These are phyloP conservation scores for Trichoderma koningiopsis DNA, from an alignment of 2,329 filamentous ascomycete genomes.

Conservation along the genomic window DNA sequence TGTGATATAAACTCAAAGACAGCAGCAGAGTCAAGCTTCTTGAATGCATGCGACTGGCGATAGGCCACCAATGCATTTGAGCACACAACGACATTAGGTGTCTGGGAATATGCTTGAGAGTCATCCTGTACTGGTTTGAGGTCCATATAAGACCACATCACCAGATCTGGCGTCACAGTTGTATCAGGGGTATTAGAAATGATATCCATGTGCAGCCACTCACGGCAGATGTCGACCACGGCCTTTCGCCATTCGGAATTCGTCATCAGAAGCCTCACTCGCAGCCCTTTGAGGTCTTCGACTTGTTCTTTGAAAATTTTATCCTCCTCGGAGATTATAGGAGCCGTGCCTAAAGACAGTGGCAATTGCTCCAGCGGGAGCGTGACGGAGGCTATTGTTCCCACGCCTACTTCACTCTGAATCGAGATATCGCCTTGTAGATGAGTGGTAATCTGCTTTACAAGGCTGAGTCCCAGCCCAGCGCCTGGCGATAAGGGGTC, in stretches of 20 bases:
- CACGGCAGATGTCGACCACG: slow-evolving; percentile 35
- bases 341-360: not conserved
- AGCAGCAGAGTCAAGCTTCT: slow-evolving; percentile 29
- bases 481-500: slow-evolving; percentile 61
- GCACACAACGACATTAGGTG: slow-evolving; percentile 39
- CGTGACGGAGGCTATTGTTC: slow-evolving; percentile 34
- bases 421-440: slow-evolving; percentile 62
- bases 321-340: slow-evolving; percentile 27
- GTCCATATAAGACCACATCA: slow-evolving; percentile 32
- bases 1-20: slow-evolving; percentile 44
- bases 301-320: slow-evolving; percentile 37
- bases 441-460: slow-evolving; percentile 59
- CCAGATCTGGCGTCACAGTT: slow-evolving; percentile 31
- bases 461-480: slow-evolving; percentile 67
- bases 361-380: slow-evolving; percentile 16
- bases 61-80: slow-evolving; percentile 36
- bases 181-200: slow-evolving; percentile 25
- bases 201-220: slow-evolving; percentile 40
- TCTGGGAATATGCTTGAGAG: slow-evolving; percentile 12
- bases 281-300: slow-evolving; percentile 36
- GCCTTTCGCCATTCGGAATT: slow-evolving; percentile 25
- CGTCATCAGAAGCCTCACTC: slow-evolving; percentile 33
- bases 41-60: slow-evolving; percentile 28
- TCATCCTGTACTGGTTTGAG: slow-evolving; percentile 17
- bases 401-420: slow-evolving; percentile 45